A percentile compares a stretch with the other conserved stretches of the same genome.
Evolutionary conservation across 2,329 filamentous ascomycete genomes (phyloP).

Genomic region (Aspergillus uvarum): DNA sequence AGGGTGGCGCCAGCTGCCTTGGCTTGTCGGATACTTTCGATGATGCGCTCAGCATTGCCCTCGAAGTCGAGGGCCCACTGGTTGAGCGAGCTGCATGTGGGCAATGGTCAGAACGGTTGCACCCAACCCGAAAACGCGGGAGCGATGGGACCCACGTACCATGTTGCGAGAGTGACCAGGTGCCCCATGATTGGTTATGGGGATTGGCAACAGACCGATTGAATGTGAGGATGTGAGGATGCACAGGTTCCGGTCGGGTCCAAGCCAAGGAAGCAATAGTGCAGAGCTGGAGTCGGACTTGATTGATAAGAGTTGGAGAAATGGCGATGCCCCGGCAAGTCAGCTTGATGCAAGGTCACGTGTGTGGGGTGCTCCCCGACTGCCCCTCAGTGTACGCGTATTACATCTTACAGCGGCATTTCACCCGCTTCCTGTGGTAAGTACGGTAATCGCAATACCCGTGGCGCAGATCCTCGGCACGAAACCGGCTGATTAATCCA

Average conservation of each 20-base stretch:
- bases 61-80: constrained; percentile 61
- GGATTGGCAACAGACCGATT: neutral
- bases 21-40: constrained; percentile 60
- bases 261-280: no score
- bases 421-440: neutral
- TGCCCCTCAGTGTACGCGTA: constrained; percentile 20
- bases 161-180: constrained; percentile 47
- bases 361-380: constrained; percentile 26
- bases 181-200: no score
- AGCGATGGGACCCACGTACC: constrained; percentile 22
- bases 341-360: constrained; percentile 24
- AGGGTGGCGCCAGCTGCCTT: constrained; percentile 63
- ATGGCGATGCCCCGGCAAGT: neutral
- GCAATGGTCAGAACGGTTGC: constrained; percentile 13
- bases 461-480: constrained; percentile 3
- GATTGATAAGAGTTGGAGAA: constrained; percentile 16
- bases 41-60: constrained; percentile 63
- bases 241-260: neutral
- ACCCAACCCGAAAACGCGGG: neutral
- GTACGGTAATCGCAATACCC: constrained; percentile 7
- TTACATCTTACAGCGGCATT: neutral
- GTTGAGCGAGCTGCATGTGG: constrained; percentile 36
- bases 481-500: constrained; percentile 15
- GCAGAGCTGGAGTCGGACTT: neutral
- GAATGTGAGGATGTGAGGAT: neutral